phyloP scores from a whole-genome alignment of 179 eudicot genomes.

The Vitellaria paradoxa region DNA sequence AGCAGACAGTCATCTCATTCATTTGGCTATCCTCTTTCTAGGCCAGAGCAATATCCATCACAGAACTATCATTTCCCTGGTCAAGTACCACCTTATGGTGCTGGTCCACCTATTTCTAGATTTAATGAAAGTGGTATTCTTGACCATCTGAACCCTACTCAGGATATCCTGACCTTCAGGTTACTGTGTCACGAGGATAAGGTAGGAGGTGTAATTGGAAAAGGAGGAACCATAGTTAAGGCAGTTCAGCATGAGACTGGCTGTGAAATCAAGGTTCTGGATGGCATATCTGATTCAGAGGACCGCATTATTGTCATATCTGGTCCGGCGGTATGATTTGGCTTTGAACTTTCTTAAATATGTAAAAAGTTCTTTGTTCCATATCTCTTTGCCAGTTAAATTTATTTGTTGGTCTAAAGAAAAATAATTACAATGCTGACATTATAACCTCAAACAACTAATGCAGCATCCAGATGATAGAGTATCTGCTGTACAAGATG shows the following conservation, averaged over 20 bases:
- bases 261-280: constrained; percentile 82
- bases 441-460: constrained; percentile 13
- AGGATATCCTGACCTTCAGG: constrained; percentile 56
- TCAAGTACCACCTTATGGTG: constrained; percentile 40
- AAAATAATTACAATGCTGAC: constrained; percentile 14
- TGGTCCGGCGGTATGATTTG: constrained; percentile 77
- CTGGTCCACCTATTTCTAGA: constrained; percentile 42
- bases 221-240: constrained; percentile 79
- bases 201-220: constrained; percentile 90
- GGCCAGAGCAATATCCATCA: constrained; percentile 37
- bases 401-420: constrained; percentile 16
- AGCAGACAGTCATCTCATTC: constrained; percentile 46
- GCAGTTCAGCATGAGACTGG: constrained; percentile 82
- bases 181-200: constrained; percentile 76
- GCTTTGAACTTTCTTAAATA: constrained; percentile 15
- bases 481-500: constrained; percentile 79
- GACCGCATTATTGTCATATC: constrained; percentile 83
- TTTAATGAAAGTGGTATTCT: constrained; percentile 46
- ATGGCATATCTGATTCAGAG: constrained; percentile 54
- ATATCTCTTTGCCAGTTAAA: background rate
- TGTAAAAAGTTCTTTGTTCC: constrained; percentile 7
- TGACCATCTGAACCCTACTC: constrained; percentile 41
- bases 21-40: constrained; percentile 32
- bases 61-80: constrained; percentile 33
- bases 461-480: constrained; percentile 93